A percentile compares a stretch with the other conserved stretches of the same genome.
Conservation (phyloP, 1,284 basidiomycete genomes). For the Rhodotorula sp. region DNA sequence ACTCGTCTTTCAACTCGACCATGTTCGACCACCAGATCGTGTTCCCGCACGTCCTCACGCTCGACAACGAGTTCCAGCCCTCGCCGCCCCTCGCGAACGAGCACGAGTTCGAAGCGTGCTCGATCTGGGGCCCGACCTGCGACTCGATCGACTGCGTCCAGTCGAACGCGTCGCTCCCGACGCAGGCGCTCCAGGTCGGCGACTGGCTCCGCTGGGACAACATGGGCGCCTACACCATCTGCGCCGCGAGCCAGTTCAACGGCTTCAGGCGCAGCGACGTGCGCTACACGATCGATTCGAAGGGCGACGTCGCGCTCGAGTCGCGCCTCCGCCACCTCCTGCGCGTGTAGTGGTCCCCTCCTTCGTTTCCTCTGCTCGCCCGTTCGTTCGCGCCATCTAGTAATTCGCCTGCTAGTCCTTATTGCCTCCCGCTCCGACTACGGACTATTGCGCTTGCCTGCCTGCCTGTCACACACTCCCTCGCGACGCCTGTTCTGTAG, state of each 20-base stretch:
- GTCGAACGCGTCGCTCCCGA: conserved; percentile 63
- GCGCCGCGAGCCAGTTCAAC: conserved; percentile 64
- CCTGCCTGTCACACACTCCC: too few species aligned
- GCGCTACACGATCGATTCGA: conserved; percentile 52
- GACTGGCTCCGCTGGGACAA: conserved; percentile 90
- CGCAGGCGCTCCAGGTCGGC: conserved; percentile 65
- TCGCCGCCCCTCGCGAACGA: background rate
- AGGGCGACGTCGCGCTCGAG: conserved; percentile 28
- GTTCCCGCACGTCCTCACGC: conserved; percentile 74
- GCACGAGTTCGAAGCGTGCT: conserved; percentile 38
- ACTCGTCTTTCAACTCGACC: conserved; percentile 97
- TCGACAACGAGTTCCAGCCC: conserved; percentile 47
- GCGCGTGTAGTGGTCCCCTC: background rate
- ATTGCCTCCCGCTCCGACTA: too few species aligned
- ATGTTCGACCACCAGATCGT: conserved; percentile 90
- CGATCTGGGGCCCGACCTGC: conserved; percentile 62
- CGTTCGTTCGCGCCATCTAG: background rate
- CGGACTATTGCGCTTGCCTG: too few species aligned
- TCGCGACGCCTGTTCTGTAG: too few species aligned
- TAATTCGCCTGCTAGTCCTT: background rate
- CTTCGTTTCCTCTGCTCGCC: background rate
- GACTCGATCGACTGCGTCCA: conserved; percentile 86
- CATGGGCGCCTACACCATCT: conserved; percentile 93
- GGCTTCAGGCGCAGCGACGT: conserved; percentile 51
- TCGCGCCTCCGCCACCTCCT: conserved; percentile 31